Evolutionary conservation across 331 rosid species (phyloP), one percentile per base, ranked within the genome.

Genomic region (Quercus lobata): DNA sequence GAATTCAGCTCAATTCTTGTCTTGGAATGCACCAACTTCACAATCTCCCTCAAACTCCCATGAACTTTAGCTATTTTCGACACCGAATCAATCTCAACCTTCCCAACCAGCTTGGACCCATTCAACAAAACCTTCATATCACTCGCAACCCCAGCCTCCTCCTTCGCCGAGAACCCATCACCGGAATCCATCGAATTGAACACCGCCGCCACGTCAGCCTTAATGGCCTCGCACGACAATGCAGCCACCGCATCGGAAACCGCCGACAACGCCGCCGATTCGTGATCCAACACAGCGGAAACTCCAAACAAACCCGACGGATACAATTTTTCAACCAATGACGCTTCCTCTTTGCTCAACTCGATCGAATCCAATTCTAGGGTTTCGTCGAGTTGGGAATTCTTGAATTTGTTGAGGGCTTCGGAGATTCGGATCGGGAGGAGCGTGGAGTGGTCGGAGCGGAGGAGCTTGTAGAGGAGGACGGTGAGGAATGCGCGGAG

Each of bases 41-140:
- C 89, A 35, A 82, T 91, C 84, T 86, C 81, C 77, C 97, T 90
- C 73, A 90, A 32, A 68, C 83, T 69, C 15, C 90, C 97, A n/a
- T 95, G 94, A 79, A 84, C 72, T 62, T 86, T 85, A 7, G 89
- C 88, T 76, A 92, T 81, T 71, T 58, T 86, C 2, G 83, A 80
- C 22, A 89, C 84, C 0, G 88, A 83, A 15, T 57, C 86, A 55
- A 37, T 52, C 72, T 76, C 79, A 41, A 77, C 89, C 84, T 89
- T 91, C 9, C 98, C 98, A 9, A 92, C 92, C 78, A 88, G 49
- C 79, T 91, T 94, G 5, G 97, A 94, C 17, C 97, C 98, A 57
- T 89, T 94, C 8, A 94, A 86, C 83, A 94, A 52, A 35, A 86
- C 90, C 86, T 87, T 92, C 92, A 92, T 61, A 74, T 91, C 97